Percentiles rank a stretch among this genome's conserved stretches.
phyloP scores from a whole-genome alignment of 768 basidiomycete genomes.

The Suillus plorans region DNA sequence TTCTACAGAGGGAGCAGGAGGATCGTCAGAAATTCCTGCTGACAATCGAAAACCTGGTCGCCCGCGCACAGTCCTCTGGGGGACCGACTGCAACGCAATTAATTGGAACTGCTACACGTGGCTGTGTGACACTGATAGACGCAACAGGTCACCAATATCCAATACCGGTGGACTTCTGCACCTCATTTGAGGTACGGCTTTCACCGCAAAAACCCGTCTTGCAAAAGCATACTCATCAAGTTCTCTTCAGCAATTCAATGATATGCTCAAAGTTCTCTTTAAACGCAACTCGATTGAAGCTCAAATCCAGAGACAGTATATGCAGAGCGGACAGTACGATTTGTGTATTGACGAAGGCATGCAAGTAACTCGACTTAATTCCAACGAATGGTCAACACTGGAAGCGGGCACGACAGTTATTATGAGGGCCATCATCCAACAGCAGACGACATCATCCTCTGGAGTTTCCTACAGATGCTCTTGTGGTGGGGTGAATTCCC shows the following conservation, averaged over 20 bases:
- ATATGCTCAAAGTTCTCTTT: constrained; percentile 10
- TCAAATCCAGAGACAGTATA: constrained; percentile 13
- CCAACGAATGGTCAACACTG: not conserved
- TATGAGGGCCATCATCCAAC: constrained; percentile 14
- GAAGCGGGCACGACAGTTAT: constrained; percentile 25
- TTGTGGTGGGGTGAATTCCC: constrained; percentile 19
- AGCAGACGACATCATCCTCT: not conserved
- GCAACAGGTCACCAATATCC: constrained; percentile 16
- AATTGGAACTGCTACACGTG: not conserved
- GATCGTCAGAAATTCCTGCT: not conserved
- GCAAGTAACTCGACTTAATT: not conserved
- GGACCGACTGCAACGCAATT: not conserved
- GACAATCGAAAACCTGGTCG: not conserved
- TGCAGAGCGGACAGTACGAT: constrained; percentile 25
- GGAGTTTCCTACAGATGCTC: not conserved
- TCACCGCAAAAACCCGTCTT: not conserved
- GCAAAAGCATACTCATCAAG: not conserved
- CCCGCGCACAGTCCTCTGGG: not conserved
- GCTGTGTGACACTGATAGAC: not conserved
- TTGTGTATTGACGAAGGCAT: constrained; percentile 6
- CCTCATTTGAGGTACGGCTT: constrained; percentile 23
- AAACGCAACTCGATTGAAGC: constrained; percentile 18
- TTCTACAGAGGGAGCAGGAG: too few species aligned
- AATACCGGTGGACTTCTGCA: constrained; percentile 24
- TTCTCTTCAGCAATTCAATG: constrained; percentile 10